These are phyloP conservation scores for Cinnamomum micranthum DNA, from an alignment of 164 flowering plant genomes.

Conservation along the genomic window DNA sequence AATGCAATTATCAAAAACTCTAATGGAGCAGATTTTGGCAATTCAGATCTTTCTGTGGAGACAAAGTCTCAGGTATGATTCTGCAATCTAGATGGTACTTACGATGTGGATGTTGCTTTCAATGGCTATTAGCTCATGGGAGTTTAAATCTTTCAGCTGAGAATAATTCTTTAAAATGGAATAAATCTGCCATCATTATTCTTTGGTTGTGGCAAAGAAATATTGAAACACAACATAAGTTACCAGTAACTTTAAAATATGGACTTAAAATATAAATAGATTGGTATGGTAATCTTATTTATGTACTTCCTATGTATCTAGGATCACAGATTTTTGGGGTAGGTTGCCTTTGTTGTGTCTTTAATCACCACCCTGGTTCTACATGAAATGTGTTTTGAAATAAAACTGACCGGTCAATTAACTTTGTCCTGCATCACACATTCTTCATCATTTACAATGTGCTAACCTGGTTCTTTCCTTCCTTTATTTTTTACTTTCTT, in stretches of 20 bases:
- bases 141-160: too few species aligned
- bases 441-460: neutral
- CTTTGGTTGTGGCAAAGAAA: too few species aligned
- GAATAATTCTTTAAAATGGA: too few species aligned
- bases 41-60: conserved; percentile 15
- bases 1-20: conserved; percentile 20
- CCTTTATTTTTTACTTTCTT: too few species aligned
- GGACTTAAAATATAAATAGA: too few species aligned
- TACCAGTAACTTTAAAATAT: too few species aligned
- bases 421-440: neutral
- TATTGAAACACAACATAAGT: too few species aligned
- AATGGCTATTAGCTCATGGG: too few species aligned
- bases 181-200: too few species aligned
- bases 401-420: neutral
- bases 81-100: neutral
- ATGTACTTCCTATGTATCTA: neutral
- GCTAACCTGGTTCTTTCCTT: neutral
- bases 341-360: neutral
- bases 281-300: too few species aligned
- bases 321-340: neutral
- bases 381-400: neutral
- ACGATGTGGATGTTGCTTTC: neutral
- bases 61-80: conserved; percentile 31
- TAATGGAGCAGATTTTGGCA: conserved; percentile 13
- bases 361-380: neutral